A percentile compares a stretch with the other conserved stretches of the same genome.
These are phyloP conservation scores for Heimioporus sp. DNA, from an alignment of 768 basidiomycete genomes.

Conservation along the genomic window DNA sequence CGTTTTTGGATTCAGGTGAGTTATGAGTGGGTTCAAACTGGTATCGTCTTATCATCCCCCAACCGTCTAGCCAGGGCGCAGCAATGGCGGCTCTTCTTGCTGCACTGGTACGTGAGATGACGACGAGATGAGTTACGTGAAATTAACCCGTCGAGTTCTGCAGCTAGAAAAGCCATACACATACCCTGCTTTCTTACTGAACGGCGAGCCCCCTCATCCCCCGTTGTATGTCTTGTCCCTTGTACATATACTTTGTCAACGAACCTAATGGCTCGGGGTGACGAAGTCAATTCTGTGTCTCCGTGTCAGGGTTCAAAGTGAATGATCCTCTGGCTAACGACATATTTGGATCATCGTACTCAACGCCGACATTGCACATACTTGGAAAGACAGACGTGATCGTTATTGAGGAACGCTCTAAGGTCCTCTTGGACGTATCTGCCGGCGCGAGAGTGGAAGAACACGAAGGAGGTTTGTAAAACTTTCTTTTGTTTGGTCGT, in stretches of 20 bases:
- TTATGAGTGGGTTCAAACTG: background rate
- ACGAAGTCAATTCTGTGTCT: slow-evolving; percentile 65
- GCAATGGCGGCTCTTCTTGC: slow-evolving; percentile 69
- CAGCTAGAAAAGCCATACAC: slow-evolving; percentile 54
- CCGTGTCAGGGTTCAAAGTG: slow-evolving; percentile 71
- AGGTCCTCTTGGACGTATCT: slow-evolving; percentile 53
- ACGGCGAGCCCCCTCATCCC: slow-evolving; percentile 68
- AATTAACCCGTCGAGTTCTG: slow-evolving; percentile 1
- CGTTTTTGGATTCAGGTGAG: slow-evolving; percentile 76
- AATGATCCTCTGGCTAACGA: slow-evolving; percentile 43
- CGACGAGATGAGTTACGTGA: background rate
- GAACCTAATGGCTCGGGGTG: background rate
- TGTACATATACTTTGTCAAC: background rate
- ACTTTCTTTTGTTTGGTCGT: background rate
- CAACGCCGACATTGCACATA: slow-evolving; percentile 76
- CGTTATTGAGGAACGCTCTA: slow-evolving; percentile 67
- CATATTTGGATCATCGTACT: slow-evolving; percentile 50
- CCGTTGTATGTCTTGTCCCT: slow-evolving; percentile 55
- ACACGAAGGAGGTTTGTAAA: slow-evolving; percentile 72
- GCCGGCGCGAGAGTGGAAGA: slow-evolving; percentile 61
- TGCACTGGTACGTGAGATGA: slow-evolving; percentile 54
- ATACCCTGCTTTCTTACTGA: slow-evolving; percentile 58
- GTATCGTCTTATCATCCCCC: slow-evolving; percentile 4
- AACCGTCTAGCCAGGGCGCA: slow-evolving; percentile 64
- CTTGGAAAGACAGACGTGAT: slow-evolving; percentile 77